phyloP scores from a whole-genome alignment of 108 stramenopile genomes.

The Ochromonas danica region DNA sequence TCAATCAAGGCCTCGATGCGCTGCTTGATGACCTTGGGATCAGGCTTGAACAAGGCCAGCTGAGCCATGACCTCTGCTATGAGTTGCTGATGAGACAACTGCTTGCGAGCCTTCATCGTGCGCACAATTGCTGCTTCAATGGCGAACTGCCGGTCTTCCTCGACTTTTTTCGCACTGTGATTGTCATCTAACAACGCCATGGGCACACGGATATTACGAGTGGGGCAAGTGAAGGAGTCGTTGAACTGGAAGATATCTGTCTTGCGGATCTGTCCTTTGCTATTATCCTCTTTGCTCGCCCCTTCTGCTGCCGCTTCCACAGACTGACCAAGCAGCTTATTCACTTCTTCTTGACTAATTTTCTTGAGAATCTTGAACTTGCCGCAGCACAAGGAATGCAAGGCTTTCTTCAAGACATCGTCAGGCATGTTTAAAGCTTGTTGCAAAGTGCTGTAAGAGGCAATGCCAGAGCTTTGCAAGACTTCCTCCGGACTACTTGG shows the following conservation, averaged over 20 bases:
- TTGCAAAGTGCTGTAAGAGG: neutral
- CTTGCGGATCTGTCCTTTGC: slow-evolving; percentile 65
- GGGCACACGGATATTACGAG: slow-evolving; percentile 92
- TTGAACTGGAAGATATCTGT: slow-evolving; percentile 87
- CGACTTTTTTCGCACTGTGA: slow-evolving; percentile 91
- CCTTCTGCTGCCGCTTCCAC: neutral
- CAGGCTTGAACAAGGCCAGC: slow-evolving; percentile 94
- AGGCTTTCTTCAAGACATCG: slow-evolving; percentile 81
- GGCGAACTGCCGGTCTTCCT: slow-evolving; percentile 92
- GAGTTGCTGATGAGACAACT: slow-evolving; percentile 90
- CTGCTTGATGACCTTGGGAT: slow-evolving; percentile 88
- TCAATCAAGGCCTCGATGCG: slow-evolving; percentile 91
- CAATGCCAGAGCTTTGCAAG: slow-evolving; percentile 18
- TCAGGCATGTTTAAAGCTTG: slow-evolving; percentile 75
- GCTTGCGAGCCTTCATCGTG: slow-evolving; percentile 84
- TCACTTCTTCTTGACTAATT: slow-evolving; percentile 39
- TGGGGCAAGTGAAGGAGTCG: slow-evolving; percentile 75
- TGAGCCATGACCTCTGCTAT: slow-evolving; percentile 92
- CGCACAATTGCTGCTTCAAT: slow-evolving; percentile 99
- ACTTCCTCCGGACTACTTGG: slow-evolving; percentile 35
- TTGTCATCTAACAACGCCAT: slow-evolving; percentile 96
- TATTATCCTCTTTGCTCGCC: too few relatives aligned
- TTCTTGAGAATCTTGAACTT: slow-evolving; percentile 86
- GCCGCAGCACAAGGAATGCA: slow-evolving; percentile 96
- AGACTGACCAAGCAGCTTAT: slow-evolving; percentile 52